Evolutionary conservation across 352 stramenopile species (phyloP), one percentile per base, ranked within the genome.

Genomic region (Globisporangium takayamanum): DNA sequence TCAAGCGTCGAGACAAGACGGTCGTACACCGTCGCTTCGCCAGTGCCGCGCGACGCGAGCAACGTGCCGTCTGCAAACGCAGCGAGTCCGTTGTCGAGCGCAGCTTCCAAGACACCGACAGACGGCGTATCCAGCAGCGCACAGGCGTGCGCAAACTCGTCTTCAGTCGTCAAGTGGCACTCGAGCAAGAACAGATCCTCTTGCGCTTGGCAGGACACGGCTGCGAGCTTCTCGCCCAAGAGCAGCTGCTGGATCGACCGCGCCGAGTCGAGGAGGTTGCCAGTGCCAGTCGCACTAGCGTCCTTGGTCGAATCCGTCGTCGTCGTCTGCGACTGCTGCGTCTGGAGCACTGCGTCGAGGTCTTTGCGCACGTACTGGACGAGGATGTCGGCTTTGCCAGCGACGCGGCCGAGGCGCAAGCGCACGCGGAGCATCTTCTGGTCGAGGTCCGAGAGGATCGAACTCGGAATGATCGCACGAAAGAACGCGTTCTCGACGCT

Each of bases 101-200:
- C 58, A 22, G 57, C 70, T 47, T 93, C 84, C 18, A 93, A 66
- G 2, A 70, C 55, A 2, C 60, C 55, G 0, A 74, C 72, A 25
- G 76, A 68, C 18, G 64, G 70, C 2, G 66, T 73, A 41, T 91
- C 78, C 0, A 91, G 65, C 16, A 71, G 70, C 16, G 64, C 59
- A 33, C 72, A 75, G 5, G 66, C 64, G 16, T 81, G 50, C 10
- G 59, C 61, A 64, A 77, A 88, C 50, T 88, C 76, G 8, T 92
- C 77, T 42, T 84, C 66, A 0, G 79, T 92, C 28, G 79, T 89
- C 42, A 87, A 52, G 54, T 89, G 74, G 46, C 78, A 88, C 46
- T 92, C 81, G 5, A 92, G 69, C 60, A 89, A 74, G 55, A 88
- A 92, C 7, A 87, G 53, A 53, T 92, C 79, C 53, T 88, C 79